Evolutionary conservation across 352 stramenopile species (phyloP), one percentile per base, ranked within the genome.

Genomic region (Elongisporangium prolatum): DNA sequence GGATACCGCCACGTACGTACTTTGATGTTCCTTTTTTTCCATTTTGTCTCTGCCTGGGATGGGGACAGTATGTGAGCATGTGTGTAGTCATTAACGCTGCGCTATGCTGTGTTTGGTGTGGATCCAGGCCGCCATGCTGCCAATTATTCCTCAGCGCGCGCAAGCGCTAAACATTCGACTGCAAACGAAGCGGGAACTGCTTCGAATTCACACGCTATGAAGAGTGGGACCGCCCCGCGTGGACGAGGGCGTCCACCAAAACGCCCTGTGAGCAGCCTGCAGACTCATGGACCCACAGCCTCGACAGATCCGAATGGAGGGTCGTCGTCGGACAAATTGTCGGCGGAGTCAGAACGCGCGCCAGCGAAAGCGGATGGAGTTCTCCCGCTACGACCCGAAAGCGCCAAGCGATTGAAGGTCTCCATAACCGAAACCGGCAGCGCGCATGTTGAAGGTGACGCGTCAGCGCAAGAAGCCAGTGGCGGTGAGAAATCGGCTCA

Each of bases 1-100:
- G 59, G 63, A 69, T 69, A 69, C 63, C n/a, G n/a, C n/a, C 56
- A 48, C 52, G 63, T 69, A 56, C 58, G 63, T 69, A 21, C 3
- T 20, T 40, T 40, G 28, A 40, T 40, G 28, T 40, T 40, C 28
- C 28, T 9, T 17, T 28, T n/a, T 49, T 40, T 50, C 10, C 47
- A 47, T 17, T 48, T 4, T 13, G 49, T 18, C 17, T 52, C 28
- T 9, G 9, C 28, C 28, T 40, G 28, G 1, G 5, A 40, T 40
- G 28, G 28, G 14, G 28, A 40, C 28, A 2, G 4, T 13, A 13
- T 14, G 28, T 40, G 9, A 14, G 28, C 28, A 13, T 40, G 28
- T 40, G 4, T 9, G 14, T 40, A 9, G 28, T 5, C 14, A 40
- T 40, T 40, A 40, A 40, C 28, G 28, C 28, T 40, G 28, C 9